phyloP scores from a whole-genome alignment of 352 stramenopile genomes.

The Pilasporangium apinafurcum region DNA sequence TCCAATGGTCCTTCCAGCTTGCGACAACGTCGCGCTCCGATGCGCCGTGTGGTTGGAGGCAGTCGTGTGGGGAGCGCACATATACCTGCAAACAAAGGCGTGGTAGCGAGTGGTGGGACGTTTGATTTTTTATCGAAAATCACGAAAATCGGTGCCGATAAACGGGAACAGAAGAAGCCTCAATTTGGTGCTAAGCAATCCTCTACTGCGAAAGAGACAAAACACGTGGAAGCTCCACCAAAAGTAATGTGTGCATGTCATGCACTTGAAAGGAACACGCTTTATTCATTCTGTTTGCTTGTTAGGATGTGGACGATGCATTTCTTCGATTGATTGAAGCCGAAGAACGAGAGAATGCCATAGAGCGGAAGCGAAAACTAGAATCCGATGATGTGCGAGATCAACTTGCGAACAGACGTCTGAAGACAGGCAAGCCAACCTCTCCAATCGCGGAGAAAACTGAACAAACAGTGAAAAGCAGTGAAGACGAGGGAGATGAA shows the following conservation, averaged over 20 bases:
- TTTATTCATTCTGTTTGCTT: background rate
- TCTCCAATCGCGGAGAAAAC: background rate
- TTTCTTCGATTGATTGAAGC: slow-evolving; percentile 72
- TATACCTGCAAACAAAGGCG: slow-evolving; percentile 42
- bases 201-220: slow-evolving; percentile 11
- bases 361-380: slow-evolving; percentile 52
- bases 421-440: slow-evolving; percentile 14
- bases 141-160: slow-evolving; percentile 18
- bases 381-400: slow-evolving; percentile 47
- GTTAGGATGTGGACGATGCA: slow-evolving; percentile 66
- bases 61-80: slow-evolving; percentile 10
- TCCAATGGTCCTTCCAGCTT: background rate
- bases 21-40: slow-evolving; percentile 13
- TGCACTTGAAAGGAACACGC: background rate
- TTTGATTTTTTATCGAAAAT: slow-evolving; percentile 88
- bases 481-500: slow-evolving; percentile 31
- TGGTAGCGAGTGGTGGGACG: slow-evolving; percentile 69
- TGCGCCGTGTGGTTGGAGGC: slow-evolving; percentile 22
- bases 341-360: slow-evolving; percentile 58
- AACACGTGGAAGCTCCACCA: slow-evolving; percentile 12
- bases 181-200: slow-evolving; percentile 1
- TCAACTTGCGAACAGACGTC: slow-evolving; percentile 42
- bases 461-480: slow-evolving; percentile 4
- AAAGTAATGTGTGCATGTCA: slow-evolving; percentile 10
- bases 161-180: slow-evolving; percentile 10